A percentile compares a stretch with the other conserved stretches of the same genome.
Conservation (phyloP, 208 protist species). For the Trypanosomatidae sp. region DNA sequence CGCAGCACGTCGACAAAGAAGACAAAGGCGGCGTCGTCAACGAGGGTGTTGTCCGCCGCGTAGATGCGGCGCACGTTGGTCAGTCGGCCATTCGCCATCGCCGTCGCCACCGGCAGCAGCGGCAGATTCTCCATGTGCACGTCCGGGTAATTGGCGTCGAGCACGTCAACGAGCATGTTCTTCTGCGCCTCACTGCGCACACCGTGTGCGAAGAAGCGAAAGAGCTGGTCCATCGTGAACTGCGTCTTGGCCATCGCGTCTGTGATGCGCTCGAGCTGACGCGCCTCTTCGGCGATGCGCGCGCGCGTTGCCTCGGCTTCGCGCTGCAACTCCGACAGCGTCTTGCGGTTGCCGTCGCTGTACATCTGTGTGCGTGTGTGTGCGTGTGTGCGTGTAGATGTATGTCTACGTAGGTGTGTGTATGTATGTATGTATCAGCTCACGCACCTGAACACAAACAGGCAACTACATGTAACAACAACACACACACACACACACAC, state of each 20-base stretch:
- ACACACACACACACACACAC: background rate
- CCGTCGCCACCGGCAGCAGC: conserved; percentile 49
- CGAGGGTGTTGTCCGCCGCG: conserved; percentile 28
- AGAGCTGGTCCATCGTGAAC: conserved; percentile 62
- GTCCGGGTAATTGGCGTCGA: conserved; percentile 44
- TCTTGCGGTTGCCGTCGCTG: conserved; percentile 75
- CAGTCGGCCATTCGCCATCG: conserved; percentile 65
- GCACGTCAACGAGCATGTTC: conserved; percentile 36
- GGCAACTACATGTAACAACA: background rate
- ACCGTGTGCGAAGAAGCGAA: conserved; percentile 63
- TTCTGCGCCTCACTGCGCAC: conserved; percentile 50
- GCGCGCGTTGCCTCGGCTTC: conserved; percentile 44
- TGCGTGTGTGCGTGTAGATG: no score
- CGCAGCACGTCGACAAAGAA: conserved; percentile 71
- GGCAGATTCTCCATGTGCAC: conserved; percentile 50
- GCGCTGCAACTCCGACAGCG: conserved; percentile 70
- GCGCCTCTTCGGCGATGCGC: conserved; percentile 47
- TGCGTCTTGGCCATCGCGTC: conserved; percentile 47
- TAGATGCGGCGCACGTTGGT: conserved; percentile 44
- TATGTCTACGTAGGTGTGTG: no score
- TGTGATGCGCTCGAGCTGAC: conserved; percentile 47
- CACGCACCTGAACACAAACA: background rate
- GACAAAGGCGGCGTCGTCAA: conserved; percentile 55
- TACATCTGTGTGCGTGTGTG: conserved; percentile 35
- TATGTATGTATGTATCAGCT: background rate